Percentiles rank a stretch among this genome's conserved stretches.
These are phyloP conservation scores for Stephania cephalantha DNA, from an alignment of 164 flowering plant species.

Conservation along the genomic window DNA sequence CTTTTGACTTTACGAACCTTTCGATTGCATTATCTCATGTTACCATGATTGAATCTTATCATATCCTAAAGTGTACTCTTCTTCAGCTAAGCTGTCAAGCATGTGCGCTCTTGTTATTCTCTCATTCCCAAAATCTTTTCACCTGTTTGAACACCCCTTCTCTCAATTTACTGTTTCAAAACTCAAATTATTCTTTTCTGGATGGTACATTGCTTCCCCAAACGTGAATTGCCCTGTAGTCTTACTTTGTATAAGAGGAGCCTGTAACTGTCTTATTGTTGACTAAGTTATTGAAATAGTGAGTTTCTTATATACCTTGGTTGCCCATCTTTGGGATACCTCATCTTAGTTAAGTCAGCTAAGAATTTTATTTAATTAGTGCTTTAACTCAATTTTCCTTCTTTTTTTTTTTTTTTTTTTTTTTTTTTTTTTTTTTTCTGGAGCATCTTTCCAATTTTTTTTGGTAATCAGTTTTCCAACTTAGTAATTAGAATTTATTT, in stretches of 20 bases:
- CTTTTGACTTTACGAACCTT: neutral
- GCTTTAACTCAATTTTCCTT: neutral
- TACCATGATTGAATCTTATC: neutral
- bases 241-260: no score
- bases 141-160: neutral
- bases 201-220: neutral
- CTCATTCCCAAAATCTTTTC: neutral
- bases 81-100: neutral
- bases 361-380: neutral
- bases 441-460: no score
- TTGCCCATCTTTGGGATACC: neutral
- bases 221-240: neutral
- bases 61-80: neutral
- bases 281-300: neutral
- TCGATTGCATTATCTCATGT: neutral
- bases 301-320: neutral
- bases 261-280: neutral
- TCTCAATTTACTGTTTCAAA: neutral
- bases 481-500: no score
- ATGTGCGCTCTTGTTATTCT: neutral
- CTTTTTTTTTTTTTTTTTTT: neutral
- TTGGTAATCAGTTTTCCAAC: no score
- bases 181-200: neutral
- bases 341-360: neutral
- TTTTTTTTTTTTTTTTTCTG: no score